Evolutionary conservation across 2,329 filamentous ascomycete genomes (phyloP).

Genomic region (Arthrobotrys pseudoclavata): DNA sequence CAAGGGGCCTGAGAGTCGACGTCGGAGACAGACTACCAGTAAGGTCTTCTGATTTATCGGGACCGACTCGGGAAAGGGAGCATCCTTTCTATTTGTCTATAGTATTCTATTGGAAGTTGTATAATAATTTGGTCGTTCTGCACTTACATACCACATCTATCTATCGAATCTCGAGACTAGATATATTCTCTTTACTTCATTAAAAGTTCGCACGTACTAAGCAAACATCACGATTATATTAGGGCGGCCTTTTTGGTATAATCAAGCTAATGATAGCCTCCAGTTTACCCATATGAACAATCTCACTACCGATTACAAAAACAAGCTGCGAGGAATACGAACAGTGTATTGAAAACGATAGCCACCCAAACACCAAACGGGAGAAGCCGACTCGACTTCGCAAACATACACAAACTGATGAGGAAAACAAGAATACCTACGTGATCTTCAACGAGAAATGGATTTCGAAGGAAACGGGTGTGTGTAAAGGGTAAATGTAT

Average conservation of each 20-base stretch:
- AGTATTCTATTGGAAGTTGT: background rate
- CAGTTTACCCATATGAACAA: constrained; percentile 1
- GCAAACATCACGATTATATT: too few species aligned
- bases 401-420: constrained; percentile 13
- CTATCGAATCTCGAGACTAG: too few species aligned
- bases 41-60: background rate
- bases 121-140: background rate
- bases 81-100: background rate
- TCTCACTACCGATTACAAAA: constrained; percentile 3
- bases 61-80: background rate
- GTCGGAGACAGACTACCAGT: too few species aligned
- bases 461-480: background rate
- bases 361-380: constrained; percentile 22
- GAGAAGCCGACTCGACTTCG: constrained; percentile 11
- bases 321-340: background rate
- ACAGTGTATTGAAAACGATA: constrained; percentile 8
- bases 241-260: background rate
- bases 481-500: background rate
- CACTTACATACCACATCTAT: too few species aligned
- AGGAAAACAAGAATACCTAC: background rate
- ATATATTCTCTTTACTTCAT: too few species aligned
- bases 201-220: too few species aligned
- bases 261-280: background rate
- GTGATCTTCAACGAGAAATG: background rate
- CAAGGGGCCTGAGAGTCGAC: too few species aligned